Evolutionary conservation across 345 rosid species (phyloP).

Genomic region (Euphorbia peplus): DNA sequence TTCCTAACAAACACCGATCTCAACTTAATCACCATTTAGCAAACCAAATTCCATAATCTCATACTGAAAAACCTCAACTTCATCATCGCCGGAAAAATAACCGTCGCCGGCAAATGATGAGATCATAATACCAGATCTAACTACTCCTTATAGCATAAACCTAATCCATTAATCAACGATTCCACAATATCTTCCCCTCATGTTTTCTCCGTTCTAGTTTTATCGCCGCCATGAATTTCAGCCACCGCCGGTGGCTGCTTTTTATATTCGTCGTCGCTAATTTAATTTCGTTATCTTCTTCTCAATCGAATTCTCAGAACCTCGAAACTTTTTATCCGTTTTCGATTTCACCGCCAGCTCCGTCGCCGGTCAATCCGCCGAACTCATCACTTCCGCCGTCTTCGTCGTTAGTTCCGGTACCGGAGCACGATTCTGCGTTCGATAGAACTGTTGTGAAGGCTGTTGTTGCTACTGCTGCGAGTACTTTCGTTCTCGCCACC

Average conservation of each 20-base stretch:
- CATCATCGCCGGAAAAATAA: no score
- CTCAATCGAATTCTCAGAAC: slow-evolving; percentile 48
- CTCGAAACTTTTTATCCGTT: slow-evolving; percentile 58
- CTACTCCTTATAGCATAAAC: slow-evolving; percentile 19
- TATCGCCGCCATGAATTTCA: slow-evolving; percentile 39
- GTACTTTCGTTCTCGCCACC: slow-evolving; percentile 47
- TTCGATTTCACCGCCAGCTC: slow-evolving; percentile 20
- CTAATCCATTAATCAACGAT: slow-evolving; percentile 27
- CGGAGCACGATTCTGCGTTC: slow-evolving; percentile 21
- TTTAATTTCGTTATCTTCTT: slow-evolving; percentile 29
- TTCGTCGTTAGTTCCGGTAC: slow-evolving; percentile 4
- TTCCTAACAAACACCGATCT: not conserved
- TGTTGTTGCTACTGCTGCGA: slow-evolving; percentile 59
- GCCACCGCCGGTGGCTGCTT: slow-evolving; percentile 25
- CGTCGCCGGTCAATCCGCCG: slow-evolving; percentile 11
- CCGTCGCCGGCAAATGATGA: no score
- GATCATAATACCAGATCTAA: slow-evolving; percentile 14
- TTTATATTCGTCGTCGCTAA: slow-evolving; percentile 9
- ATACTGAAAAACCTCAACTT: no score
- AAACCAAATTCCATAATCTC: no score
- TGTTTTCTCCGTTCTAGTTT: slow-evolving; percentile 1
- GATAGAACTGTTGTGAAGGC: slow-evolving; percentile 42
- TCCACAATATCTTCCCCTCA: not conserved
- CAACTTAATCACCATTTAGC: no score
- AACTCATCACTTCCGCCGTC: slow-evolving; percentile 6